Percentiles rank a stretch among this genome's conserved stretches.
Evolutionary conservation across 2,329 filamentous ascomycete genomes (phyloP).

Genomic region (Colletotrichum euphorbiae): DNA sequence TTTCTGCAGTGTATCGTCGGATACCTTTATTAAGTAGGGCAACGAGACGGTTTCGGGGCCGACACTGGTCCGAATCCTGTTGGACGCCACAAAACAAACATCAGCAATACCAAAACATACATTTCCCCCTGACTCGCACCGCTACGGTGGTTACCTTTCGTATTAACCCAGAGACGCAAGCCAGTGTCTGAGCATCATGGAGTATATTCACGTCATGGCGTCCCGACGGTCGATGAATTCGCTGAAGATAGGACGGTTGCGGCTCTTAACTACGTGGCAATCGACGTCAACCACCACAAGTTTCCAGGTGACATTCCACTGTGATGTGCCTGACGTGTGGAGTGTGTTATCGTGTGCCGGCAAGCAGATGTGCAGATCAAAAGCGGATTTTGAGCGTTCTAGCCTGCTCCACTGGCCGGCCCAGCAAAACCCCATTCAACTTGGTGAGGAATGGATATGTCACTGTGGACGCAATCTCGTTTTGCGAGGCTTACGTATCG

Average conservation of each 20-base stretch:
- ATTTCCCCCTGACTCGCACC: background rate
- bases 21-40: constrained; percentile 7
- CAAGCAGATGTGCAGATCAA: constrained; percentile 37
- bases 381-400: constrained; percentile 34
- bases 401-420: constrained; percentile 26
- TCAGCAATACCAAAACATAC: background rate
- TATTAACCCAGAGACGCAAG: background rate
- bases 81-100: constrained; percentile 16
- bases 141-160: background rate
- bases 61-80: background rate
- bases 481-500: background rate
- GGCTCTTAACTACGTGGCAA: constrained; percentile 19
- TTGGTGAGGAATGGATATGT: constrained; percentile 7
- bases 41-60: background rate
- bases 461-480: constrained; percentile 3
- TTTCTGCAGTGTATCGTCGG: constrained; percentile 16
- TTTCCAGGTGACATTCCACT: constrained; percentile 6
- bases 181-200: background rate
- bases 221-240: background rate
- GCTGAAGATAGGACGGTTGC: constrained; percentile 5
- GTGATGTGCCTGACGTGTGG: constrained; percentile 22
- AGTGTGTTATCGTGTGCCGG: constrained; percentile 24
- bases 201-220: background rate
- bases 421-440: constrained; percentile 2
- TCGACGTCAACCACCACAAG: constrained; percentile 6